Conservation (phyloP, 345 rosid species). For the Psidium guajava region DNA sequence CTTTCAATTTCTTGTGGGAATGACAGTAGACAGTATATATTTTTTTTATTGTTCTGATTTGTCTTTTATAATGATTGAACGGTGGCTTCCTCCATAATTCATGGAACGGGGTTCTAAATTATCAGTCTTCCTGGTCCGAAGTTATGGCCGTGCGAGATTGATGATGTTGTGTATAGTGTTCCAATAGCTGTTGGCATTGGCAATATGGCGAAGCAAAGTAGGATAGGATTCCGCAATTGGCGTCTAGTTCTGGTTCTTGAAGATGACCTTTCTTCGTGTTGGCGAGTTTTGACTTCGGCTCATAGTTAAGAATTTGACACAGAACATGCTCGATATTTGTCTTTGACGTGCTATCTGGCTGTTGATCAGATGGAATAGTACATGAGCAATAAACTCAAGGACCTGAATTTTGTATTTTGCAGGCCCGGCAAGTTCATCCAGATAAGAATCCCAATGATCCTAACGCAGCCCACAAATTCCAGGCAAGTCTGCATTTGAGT, state of each 20-base stretch:
- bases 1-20: background rate
- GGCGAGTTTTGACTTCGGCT: background rate
- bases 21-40: background rate
- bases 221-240: background rate
- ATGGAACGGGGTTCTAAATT: background rate
- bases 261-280: background rate
- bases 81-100: background rate
- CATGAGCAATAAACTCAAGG: background rate
- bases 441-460: conserved; percentile 95
- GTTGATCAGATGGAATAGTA: background rate
- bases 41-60: background rate
- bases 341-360: background rate
- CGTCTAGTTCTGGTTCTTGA: background rate
- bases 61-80: background rate
- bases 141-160: background rate
- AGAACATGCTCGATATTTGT: background rate
- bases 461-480: conserved; percentile 81
- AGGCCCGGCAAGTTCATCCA: conserved; percentile 99
- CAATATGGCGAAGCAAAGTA: background rate
- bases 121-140: background rate
- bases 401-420: conserved; percentile 8
- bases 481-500: conserved; percentile 32
- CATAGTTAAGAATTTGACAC: background rate
- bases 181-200: background rate
- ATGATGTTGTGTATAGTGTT: background rate